These are phyloP conservation scores for Hypsizygus marmoreus DNA, from an alignment of 768 basidiomycete genomes.

Conservation along the genomic window DNA sequence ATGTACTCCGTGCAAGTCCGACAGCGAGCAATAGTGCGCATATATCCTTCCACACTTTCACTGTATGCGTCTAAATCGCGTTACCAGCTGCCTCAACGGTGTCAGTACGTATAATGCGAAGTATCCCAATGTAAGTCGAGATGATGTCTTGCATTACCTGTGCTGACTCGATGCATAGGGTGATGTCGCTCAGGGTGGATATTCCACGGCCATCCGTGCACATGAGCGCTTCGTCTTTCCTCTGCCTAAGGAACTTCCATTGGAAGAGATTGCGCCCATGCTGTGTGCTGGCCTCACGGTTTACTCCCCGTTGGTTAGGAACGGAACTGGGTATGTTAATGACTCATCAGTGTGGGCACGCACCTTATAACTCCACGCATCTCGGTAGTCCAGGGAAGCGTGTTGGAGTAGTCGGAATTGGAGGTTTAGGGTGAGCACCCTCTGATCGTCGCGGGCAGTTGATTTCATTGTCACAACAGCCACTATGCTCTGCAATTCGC, in stretches of 20 bases:
- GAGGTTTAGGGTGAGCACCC: conserved; percentile 50
- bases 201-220: conserved; percentile 45
- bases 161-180: no score
- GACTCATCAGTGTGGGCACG: neutral
- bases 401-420: conserved; percentile 68
- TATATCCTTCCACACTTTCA: neutral
- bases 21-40: conserved; percentile 54
- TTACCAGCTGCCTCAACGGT: conserved; percentile 39
- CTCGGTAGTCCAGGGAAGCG: conserved; percentile 56
- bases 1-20: conserved; percentile 49
- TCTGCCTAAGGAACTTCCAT: conserved; percentile 54
- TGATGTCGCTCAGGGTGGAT: conserved; percentile 46
- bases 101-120: conserved; percentile 43
- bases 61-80: neutral
- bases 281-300: conserved; percentile 67
- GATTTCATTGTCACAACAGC: conserved; percentile 10
- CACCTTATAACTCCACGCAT: neutral
- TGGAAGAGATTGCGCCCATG: conserved; percentile 61
- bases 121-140: conserved; percentile 37
- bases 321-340: conserved; percentile 39
- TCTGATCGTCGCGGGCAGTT: neutral
- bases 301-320: conserved; percentile 57
- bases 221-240: conserved; percentile 59
- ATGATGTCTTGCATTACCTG: no score
- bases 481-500: conserved; percentile 38